Percentiles rank a stretch among this genome's conserved stretches.
phyloP scores from a whole-genome alignment of 805 yeast genomes.

The Debaryomyces castellii region DNA sequence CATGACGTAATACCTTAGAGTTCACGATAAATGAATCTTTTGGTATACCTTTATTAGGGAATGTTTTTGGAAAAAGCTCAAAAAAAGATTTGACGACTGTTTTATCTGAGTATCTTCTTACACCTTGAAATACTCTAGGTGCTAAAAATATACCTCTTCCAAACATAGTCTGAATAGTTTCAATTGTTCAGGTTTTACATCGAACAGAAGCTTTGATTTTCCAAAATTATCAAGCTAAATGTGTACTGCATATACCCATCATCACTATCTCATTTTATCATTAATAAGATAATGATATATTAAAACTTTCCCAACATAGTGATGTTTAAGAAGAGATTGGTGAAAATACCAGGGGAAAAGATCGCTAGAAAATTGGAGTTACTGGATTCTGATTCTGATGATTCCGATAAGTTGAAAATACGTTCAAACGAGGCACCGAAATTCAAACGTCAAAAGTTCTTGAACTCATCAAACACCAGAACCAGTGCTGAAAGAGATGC shows the following conservation, averaged over 20 bases:
- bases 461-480: background rate
- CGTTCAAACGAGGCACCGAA: background rate
- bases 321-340: conserved; percentile 26
- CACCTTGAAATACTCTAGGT: background rate
- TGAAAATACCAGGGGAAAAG: conserved; percentile 11
- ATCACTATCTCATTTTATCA: background rate
- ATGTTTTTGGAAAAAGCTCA: conserved; percentile 71
- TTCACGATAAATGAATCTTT: conserved; percentile 59
- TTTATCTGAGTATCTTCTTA: background rate
- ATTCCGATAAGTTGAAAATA: background rate
- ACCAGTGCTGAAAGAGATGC: conserved; percentile 1
- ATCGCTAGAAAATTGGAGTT: conserved; percentile 4
- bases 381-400: conserved; percentile 2
- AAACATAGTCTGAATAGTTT: background rate
- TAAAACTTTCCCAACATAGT: background rate
- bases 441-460: conserved; percentile 6
- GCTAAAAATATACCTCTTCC: background rate
- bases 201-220: background rate
- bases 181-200: background rate
- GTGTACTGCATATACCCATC: conserved; percentile 1
- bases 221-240: background rate
- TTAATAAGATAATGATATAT: background rate
- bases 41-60: conserved; percentile 67
- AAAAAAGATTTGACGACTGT: conserved; percentile 39
- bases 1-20: conserved; percentile 58